Percentiles rank a stretch among this genome's conserved stretches.
phyloP scores from a whole-genome alignment of 164 flowering plant species.

The Magnolia officinalis region DNA sequence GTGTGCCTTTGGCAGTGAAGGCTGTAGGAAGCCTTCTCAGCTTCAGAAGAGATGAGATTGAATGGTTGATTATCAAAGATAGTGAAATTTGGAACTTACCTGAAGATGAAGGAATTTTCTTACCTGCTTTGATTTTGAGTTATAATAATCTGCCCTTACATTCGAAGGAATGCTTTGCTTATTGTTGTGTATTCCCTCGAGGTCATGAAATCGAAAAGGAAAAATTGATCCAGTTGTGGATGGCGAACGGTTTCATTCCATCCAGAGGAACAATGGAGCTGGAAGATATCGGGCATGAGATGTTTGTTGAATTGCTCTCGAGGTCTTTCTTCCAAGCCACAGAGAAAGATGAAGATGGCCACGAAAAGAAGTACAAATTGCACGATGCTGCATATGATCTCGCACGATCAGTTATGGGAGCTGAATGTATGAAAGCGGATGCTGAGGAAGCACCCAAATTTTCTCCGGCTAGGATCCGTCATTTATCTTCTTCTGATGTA shows the following conservation, averaged over 20 bases:
- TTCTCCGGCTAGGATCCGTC: slow-evolving; percentile 1
- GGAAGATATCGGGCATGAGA: not conserved
- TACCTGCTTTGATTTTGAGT: slow-evolving; percentile 5
- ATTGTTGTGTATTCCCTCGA: slow-evolving; percentile 9
- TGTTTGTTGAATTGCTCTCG: not conserved
- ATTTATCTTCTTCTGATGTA: not conserved
- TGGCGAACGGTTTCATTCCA: slow-evolving; percentile 4
- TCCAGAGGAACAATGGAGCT: not conserved
- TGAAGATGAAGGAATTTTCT: not conserved
- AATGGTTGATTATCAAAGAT: slow-evolving; percentile 1
- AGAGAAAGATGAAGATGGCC: not conserved
- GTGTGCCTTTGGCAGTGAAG: slow-evolving; percentile 5
- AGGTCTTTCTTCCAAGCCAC: slow-evolving; percentile 1
- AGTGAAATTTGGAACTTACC: slow-evolving; percentile 1
- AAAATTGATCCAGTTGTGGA: slow-evolving; percentile 3
- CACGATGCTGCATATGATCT: slow-evolving; percentile 11
- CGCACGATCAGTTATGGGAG: not conserved
- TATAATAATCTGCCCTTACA: slow-evolving; percentile 8
- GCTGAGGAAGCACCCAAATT: not conserved
- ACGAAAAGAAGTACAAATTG: not conserved
- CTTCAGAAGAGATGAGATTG: not conserved
- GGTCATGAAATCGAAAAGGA: not conserved
- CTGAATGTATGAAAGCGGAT: not conserved
- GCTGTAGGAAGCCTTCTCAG: not conserved
- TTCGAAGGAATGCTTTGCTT: slow-evolving; percentile 4